Evolutionary conservation across 768 basidiomycete species (phyloP).

Genomic region (Rickenella mellea): DNA sequence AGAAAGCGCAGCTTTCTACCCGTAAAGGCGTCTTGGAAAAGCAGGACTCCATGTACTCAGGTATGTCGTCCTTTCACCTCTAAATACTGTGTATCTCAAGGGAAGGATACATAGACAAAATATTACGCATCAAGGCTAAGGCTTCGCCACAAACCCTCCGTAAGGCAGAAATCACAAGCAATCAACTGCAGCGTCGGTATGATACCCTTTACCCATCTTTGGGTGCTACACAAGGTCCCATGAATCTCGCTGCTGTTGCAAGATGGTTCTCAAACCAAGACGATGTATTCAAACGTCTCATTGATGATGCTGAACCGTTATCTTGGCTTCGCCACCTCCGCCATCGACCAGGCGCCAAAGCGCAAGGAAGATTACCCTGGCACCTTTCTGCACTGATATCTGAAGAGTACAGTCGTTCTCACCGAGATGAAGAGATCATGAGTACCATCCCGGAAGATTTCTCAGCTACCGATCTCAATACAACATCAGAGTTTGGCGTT

Average conservation of each 20-base stretch:
- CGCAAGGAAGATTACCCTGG: constrained; percentile 38
- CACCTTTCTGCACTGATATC: constrained; percentile 59
- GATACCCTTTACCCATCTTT: constrained; percentile 36
- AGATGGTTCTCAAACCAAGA: constrained; percentile 56
- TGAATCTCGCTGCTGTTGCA: constrained; percentile 38
- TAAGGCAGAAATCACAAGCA: constrained; percentile 54
- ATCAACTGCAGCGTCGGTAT: constrained; percentile 63
- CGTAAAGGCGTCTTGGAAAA: constrained; percentile 40
- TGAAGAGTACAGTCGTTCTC: constrained; percentile 51
- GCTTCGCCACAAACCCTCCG: constrained; percentile 45
- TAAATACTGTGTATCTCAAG: not conserved
- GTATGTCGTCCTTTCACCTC: constrained; percentile 23
- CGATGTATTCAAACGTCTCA: constrained; percentile 31
- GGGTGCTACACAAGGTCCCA: constrained; percentile 16
- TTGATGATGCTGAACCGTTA: constrained; percentile 61
- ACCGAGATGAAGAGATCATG: constrained; percentile 25
- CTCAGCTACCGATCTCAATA: constrained; percentile 4
- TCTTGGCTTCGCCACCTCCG: constrained; percentile 65
- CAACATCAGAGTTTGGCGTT: constrained; percentile 8
- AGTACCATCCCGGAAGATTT: constrained; percentile 36
- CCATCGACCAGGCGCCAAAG: constrained; percentile 31
- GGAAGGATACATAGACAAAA: constrained; percentile 34
- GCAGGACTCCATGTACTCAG: constrained; percentile 48
- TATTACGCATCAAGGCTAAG: constrained; percentile 40
- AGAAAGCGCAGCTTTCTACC: constrained; percentile 28